Evolutionary conservation across 2,329 filamentous ascomycete species (phyloP).

Genomic region (Colletotrichum sidae): DNA sequence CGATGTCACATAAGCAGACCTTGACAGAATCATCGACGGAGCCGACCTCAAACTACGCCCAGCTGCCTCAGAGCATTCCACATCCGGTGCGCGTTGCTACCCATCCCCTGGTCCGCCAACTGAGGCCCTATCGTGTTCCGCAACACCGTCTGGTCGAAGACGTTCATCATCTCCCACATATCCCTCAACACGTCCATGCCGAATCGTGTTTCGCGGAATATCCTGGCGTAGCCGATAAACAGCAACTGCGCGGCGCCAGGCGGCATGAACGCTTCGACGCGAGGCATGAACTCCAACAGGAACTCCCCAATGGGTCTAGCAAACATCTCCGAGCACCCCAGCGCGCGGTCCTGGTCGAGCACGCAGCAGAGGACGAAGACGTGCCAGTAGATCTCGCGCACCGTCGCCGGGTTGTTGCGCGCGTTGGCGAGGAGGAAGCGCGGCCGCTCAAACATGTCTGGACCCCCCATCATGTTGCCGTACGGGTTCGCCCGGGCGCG

Average conservation of each 20-base stretch:
- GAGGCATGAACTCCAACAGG: conserved; percentile 40
- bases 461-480: not conserved
- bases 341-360: conserved; percentile 42
- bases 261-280: conserved; percentile 27
- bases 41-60: conserved; percentile 7
- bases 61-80: conserved; percentile 34
- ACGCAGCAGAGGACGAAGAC: conserved; percentile 43
- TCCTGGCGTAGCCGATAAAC: conserved; percentile 30
- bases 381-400: conserved; percentile 32
- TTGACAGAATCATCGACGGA: not conserved
- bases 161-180: conserved; percentile 34
- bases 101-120: conserved; percentile 21
- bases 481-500: not conserved
- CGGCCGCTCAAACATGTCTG: conserved; percentile 23
- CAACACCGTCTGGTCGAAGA: conserved; percentile 16
- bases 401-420: conserved; percentile 9
- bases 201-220: conserved; percentile 28
- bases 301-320: conserved; percentile 42
- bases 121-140: conserved; percentile 26
- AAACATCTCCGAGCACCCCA: conserved; percentile 44
- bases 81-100: conserved; percentile 24
- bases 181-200: conserved; percentile 29
- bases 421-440: conserved; percentile 28
- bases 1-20: too few species aligned
- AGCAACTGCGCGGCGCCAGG: conserved; percentile 23